Base-by-base conservation (phyloP, 306 rosid species). In the Begonia fuchsioides region DNA sequence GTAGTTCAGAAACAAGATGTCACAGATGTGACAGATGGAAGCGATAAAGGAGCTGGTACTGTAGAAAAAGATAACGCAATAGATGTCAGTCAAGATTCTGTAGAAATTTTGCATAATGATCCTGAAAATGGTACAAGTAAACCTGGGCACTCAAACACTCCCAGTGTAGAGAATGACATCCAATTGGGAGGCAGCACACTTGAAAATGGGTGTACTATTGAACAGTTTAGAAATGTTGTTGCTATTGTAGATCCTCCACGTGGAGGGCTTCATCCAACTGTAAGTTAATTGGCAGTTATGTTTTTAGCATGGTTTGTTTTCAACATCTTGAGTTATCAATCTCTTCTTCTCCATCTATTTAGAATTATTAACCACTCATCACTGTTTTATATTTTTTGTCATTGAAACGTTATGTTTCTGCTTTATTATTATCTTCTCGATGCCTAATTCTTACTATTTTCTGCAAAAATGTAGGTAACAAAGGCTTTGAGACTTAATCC, bases 171-270 rank as follows among this genome's bases (percentile, higher is more conserved):
- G 52, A 68, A 53, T 32, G 60, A 39, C 50, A 64, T 58, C 58
- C 72, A 53, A 60, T 65, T 46, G 56, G 68, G 62, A 63, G 61
- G 57, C 45, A 38, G 69, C 65, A 48, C 39, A 40, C 50, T 79
- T 56, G 82, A 71, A 73, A 79, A 54, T 44, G 72, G 50, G 47
- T 47, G 73, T 68, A 60, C 61, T 2, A 13, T 17, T 44, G 54
- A 65, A 60, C 72, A 66, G 47, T 85, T 90, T 70, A 67, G 72
- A 63, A 77, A 90, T 65, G 79, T 90, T 53, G 94, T 90, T 58
- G 98, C 94, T 49, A 90, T 90, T 43, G 96, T 90, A 40, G 98
- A 90, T 65, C 98, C 98, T 59, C 98, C 98, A 12, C 87, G 96
- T 15, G 81, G 75, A 13, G 96, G 98, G 43, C 94, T 90, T 49